Percentiles rank a stretch among this genome's conserved stretches.
phyloP scores from a whole-genome alignment of 163 green algal species.

The Coccomyxa subellipsoidea region DNA sequence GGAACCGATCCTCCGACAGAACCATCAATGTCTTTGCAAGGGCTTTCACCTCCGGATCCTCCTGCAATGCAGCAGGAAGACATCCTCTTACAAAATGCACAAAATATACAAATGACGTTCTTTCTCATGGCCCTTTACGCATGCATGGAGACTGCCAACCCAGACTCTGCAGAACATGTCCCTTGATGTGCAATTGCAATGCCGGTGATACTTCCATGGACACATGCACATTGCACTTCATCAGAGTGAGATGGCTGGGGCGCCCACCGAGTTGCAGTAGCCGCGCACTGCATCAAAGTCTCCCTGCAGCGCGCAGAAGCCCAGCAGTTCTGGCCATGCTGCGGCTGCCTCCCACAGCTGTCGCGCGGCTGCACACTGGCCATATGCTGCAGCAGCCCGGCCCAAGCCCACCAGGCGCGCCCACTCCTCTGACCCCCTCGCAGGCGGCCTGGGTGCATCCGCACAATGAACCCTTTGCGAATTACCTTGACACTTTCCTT shows the following conservation, averaged over 20 bases:
- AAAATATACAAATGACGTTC: no score
- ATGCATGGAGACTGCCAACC: no score
- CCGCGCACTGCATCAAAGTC: conserved; percentile 45
- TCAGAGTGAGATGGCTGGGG: neutral
- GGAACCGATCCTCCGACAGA: neutral
- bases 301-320: conserved; percentile 53
- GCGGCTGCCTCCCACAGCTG: conserved; percentile 36
- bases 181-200: neutral
- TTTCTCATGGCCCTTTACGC: no score
- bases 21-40: neutral
- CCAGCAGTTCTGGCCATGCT: conserved; percentile 47
- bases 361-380: conserved; percentile 36
- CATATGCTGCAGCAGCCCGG: conserved; percentile 40
- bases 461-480: no score
- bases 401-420: conserved; percentile 34
- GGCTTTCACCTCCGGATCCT: neutral
- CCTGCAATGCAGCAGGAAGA: neutral
- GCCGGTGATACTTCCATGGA: neutral
- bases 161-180: no score
- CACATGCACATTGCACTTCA: neutral
- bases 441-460: conserved; percentile 29
- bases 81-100: neutral
- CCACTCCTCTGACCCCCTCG: conserved; percentile 30
- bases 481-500: no score
- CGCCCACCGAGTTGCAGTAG: conserved; percentile 8